Percentiles rank a stretch among this genome's conserved stretches.
Evolutionary conservation across 1,284 basidiomycete species (phyloP).

Genomic region (Austroboletus niveus): DNA sequence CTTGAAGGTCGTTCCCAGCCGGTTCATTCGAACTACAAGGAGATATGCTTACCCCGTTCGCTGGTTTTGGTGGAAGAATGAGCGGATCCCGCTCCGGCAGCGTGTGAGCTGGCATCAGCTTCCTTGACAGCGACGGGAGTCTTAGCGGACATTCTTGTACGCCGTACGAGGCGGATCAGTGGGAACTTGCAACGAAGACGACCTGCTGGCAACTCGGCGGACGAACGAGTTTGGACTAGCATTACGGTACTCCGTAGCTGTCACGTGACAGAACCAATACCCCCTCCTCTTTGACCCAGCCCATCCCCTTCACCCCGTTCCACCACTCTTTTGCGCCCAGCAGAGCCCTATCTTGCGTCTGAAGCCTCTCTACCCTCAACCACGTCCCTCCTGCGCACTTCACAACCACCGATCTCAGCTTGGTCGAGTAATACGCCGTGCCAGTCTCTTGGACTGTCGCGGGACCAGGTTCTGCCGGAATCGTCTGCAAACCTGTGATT

Average conservation of each 20-base stretch:
- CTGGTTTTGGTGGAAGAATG: slow-evolving; percentile 39
- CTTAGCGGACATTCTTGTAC: slow-evolving; percentile 21
- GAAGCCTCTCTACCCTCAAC: slow-evolving; percentile 26
- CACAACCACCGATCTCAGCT: slow-evolving; percentile 18
- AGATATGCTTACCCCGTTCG: slow-evolving; percentile 47
- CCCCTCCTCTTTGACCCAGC: slow-evolving; percentile 17
- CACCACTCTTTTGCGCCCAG: slow-evolving; percentile 35
- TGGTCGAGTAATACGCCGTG: slow-evolving; percentile 17
- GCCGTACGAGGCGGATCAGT: slow-evolving; percentile 19
- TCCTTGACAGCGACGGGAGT: slow-evolving; percentile 13
- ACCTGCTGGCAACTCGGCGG: not conserved
- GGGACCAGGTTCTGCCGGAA: slow-evolving; percentile 4
- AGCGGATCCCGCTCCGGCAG: slow-evolving; percentile 24
- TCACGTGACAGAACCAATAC: slow-evolving; percentile 11
- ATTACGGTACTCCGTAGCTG: slow-evolving; percentile 1
- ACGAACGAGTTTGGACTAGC: not conserved
- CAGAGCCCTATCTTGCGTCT: slow-evolving; percentile 33
- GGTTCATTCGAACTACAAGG: not conserved
- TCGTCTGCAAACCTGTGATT: slow-evolving; percentile 20
- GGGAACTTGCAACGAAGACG: slow-evolving; percentile 9
- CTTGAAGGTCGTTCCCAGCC: slow-evolving; percentile 1
- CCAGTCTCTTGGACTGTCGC: slow-evolving; percentile 7
- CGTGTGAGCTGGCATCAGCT: slow-evolving; percentile 15
- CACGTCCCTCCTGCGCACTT: slow-evolving; percentile 23
- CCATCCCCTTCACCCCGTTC: slow-evolving; percentile 34